Evolutionary conservation across 2,329 filamentous ascomycete genomes (phyloP).

Genomic region (Proliferodiscus dingleyae): DNA sequence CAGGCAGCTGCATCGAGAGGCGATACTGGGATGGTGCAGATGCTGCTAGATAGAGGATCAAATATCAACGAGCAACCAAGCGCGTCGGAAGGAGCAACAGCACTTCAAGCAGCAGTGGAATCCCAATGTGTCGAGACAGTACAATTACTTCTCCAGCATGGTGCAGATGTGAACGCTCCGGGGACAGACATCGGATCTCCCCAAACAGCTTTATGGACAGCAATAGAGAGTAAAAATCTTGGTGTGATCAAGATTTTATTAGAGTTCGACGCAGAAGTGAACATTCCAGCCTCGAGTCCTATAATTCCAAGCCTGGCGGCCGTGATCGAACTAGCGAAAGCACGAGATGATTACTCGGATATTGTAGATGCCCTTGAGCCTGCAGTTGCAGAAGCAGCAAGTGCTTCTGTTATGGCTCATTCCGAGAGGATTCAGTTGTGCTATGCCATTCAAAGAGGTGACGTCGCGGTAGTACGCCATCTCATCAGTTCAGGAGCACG

Average conservation of each 20-base stretch:
- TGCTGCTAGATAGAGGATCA: constrained; percentile 4
- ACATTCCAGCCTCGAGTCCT: neutral
- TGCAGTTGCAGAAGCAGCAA: too few relatives aligned
- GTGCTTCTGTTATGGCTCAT: too few relatives aligned
- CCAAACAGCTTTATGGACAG: constrained; percentile 4
- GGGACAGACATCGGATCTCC: neutral
- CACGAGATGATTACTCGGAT: too few relatives aligned
- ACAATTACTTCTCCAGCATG: constrained; percentile 2
- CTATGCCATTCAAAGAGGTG: too few relatives aligned
- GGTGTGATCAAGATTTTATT: neutral
- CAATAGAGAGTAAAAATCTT: constrained; percentile 3
- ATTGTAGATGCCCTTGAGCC: too few relatives aligned
- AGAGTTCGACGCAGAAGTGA: neutral
- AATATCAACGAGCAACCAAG: constrained; percentile 2
- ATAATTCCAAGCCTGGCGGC: too few relatives aligned
- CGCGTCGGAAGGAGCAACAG: neutral
- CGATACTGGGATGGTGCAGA: constrained; percentile 3
- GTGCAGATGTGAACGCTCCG: constrained; percentile 5
- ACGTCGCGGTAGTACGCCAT: too few relatives aligned
- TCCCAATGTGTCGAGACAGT: constrained; percentile 1
- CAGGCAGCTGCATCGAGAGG: neutral
- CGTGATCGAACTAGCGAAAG: too few relatives aligned
- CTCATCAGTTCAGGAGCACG: too few relatives aligned
- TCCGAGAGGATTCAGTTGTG: too few relatives aligned
- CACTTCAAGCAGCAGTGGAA: constrained; percentile 4